These are phyloP conservation scores for Blumeriella jaapii DNA, from an alignment of 2,329 filamentous ascomycete species.

Conservation along the genomic window DNA sequence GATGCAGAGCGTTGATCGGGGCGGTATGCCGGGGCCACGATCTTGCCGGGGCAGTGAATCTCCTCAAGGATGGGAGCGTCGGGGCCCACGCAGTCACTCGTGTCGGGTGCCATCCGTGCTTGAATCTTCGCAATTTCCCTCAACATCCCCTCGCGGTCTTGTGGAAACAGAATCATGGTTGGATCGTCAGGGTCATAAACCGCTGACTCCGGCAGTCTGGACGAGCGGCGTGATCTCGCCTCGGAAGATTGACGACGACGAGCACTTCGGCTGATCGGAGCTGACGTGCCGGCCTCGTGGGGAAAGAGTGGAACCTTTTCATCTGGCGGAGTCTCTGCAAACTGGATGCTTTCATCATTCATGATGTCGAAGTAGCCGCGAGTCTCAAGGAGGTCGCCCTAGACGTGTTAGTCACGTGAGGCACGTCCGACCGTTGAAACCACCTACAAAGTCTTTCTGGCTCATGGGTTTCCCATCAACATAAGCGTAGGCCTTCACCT, in stretches of 20 bases:
- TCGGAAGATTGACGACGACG: conserved; percentile 1
- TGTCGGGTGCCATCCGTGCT: conserved; percentile 18
- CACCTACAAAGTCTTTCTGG: conserved; percentile 2
- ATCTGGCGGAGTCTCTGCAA: conserved; percentile 17
- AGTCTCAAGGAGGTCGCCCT: conserved; percentile 4
- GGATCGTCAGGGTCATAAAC: conserved; percentile 23
- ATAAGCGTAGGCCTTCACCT: conserved; percentile 27
- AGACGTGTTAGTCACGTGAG: not conserved
- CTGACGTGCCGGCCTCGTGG: conserved; percentile 18
- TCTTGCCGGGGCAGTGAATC: conserved; percentile 2
- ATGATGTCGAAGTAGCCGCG: conserved; percentile 3
- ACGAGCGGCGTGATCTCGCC: conserved; percentile 1
- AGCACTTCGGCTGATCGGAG: conserved; percentile 4
- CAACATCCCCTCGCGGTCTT: conserved; percentile 19
- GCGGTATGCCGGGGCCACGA: not conserved
- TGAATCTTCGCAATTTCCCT: conserved; percentile 18
- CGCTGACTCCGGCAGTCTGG: conserved; percentile 1
- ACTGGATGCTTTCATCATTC: conserved; percentile 4
- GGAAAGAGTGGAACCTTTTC: conserved; percentile 24
- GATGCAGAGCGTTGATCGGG: conserved; percentile 14
- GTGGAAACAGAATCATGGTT: conserved; percentile 21
- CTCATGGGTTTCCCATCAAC: conserved; percentile 19
- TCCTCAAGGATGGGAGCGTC: conserved; percentile 1
- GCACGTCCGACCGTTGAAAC: not conserved
- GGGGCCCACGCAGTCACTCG: conserved; percentile 5